Evolutionary conservation across 371 early-diverging fungal species (phyloP).

Genomic region (Circinella umbellata): DNA sequence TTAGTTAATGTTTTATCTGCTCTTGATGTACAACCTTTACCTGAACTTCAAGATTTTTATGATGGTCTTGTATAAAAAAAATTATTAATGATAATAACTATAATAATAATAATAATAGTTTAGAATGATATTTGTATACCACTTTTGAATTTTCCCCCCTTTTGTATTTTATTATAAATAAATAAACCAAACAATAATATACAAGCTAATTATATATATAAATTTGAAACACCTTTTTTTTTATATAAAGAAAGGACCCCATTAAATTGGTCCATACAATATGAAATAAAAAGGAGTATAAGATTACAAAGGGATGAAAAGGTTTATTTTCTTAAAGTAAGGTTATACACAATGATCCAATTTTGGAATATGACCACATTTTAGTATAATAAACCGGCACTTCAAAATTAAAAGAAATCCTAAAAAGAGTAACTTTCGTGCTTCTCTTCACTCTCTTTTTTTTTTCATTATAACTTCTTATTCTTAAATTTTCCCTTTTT

Average conservation of each 20-base stretch:
- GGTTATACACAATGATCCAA: too few species aligned
- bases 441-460: neutral
- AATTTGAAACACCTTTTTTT: too few species aligned
- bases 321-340: too few species aligned
- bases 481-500: neutral
- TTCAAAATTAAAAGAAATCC: too few species aligned
- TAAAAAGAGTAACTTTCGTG: too few species aligned
- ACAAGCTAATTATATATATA: neutral
- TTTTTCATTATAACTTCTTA: neutral
- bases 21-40: constrained; percentile 60
- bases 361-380: too few species aligned
- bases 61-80: constrained; percentile 7
- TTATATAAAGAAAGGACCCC: neutral
- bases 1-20: constrained; percentile 66
- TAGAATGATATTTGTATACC: too few species aligned
- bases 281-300: neutral
- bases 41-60: constrained; percentile 31
- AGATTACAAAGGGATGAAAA: too few species aligned
- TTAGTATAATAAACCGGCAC: too few species aligned
- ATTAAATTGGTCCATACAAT: neutral
- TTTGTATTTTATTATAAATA: too few species aligned
- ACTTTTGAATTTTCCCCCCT: too few species aligned
- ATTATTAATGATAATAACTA: neutral
- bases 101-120: too few species aligned
- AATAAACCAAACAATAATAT: neutral